Evolutionary conservation across 441 rosid genomes (phyloP).

Genomic region (Viola pubescens): DNA sequence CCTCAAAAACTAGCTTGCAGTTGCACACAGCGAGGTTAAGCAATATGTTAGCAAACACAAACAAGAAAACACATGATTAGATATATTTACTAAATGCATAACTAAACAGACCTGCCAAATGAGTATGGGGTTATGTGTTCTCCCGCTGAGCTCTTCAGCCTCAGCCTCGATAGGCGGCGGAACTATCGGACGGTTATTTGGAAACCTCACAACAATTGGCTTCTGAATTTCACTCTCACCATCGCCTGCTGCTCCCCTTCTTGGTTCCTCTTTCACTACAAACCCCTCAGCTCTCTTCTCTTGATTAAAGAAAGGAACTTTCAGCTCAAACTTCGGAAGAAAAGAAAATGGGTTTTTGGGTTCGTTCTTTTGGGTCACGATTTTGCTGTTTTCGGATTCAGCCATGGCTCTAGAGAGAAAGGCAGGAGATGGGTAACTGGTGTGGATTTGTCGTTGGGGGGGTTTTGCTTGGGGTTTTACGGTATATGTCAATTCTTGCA

Average conservation of each 20-base stretch:
- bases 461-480: neutral
- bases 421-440: neutral
- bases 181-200: slow-evolving; percentile 23
- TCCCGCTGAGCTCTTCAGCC: slow-evolving; percentile 46
- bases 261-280: slow-evolving; percentile 14
- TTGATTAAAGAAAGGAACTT: slow-evolving; percentile 32
- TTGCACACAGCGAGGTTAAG: neutral
- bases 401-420: slow-evolving; percentile 11
- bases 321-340: slow-evolving; percentile 31
- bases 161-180: slow-evolving; percentile 40
- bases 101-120: slow-evolving; percentile 68
- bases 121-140: slow-evolving; percentile 61
- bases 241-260: slow-evolving; percentile 11
- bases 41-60: neutral
- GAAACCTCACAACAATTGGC: slow-evolving; percentile 30
- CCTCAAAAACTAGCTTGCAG: neutral
- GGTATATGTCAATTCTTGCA: neutral
- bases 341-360: slow-evolving; percentile 23
- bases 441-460: neutral
- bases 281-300: slow-evolving; percentile 10
- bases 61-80: neutral
- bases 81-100: neutral
- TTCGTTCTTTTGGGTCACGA: slow-evolving; percentile 4
- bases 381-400: slow-evolving; percentile 17
- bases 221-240: slow-evolving; percentile 11